phyloP scores from a whole-genome alignment of 2,329 filamentous ascomycete genomes.

The Cordyceps javanica region DNA sequence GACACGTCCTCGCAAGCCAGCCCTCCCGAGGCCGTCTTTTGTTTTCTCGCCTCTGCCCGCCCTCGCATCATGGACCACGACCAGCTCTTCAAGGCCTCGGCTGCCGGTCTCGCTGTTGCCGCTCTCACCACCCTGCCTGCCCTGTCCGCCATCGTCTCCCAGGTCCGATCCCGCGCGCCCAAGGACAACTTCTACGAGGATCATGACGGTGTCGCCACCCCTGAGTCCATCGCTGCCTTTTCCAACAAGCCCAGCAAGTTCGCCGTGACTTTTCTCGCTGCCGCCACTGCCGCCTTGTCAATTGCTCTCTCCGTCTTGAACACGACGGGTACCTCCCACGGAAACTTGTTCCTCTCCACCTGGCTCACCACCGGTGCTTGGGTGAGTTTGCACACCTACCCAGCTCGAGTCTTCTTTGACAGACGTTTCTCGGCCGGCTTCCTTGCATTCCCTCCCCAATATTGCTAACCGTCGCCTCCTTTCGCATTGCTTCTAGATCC shows the following conservation, averaged over 20 bases:
- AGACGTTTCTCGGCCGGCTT: too few relatives aligned
- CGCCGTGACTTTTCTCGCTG: slow-evolving; percentile 46
- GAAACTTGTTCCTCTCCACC: slow-evolving; percentile 43
- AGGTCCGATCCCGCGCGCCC: slow-evolving; percentile 29
- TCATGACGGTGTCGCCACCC: slow-evolving; percentile 61
- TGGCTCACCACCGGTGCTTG: slow-evolving; percentile 57
- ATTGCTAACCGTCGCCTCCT: neutral
- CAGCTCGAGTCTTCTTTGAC: too few relatives aligned
- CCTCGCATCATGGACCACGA: slow-evolving; percentile 9
- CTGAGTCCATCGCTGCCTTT: slow-evolving; percentile 56
- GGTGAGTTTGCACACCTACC: slow-evolving; percentile 47
- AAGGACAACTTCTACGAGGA: slow-evolving; percentile 56
- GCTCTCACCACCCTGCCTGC: slow-evolving; percentile 33
- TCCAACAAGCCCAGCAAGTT: slow-evolving; percentile 54
- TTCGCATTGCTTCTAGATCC: slow-evolving; percentile 31
- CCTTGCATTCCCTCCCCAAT: neutral
- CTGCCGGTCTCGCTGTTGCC: slow-evolving; percentile 28
- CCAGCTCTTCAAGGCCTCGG: slow-evolving; percentile 19
- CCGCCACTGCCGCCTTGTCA: slow-evolving; percentile 48
- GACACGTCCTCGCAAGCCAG: neutral
- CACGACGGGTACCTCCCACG: slow-evolving; percentile 29
- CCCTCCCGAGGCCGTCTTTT: neutral
- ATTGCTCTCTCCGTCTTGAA: slow-evolving; percentile 50
- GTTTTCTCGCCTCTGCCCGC: neutral
- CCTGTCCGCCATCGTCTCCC: slow-evolving; percentile 26